These are phyloP conservation scores for Ampelocalamus luodianensis DNA, from an alignment of 176 grass and related monocot genomes.

Conservation along the genomic window DNA sequence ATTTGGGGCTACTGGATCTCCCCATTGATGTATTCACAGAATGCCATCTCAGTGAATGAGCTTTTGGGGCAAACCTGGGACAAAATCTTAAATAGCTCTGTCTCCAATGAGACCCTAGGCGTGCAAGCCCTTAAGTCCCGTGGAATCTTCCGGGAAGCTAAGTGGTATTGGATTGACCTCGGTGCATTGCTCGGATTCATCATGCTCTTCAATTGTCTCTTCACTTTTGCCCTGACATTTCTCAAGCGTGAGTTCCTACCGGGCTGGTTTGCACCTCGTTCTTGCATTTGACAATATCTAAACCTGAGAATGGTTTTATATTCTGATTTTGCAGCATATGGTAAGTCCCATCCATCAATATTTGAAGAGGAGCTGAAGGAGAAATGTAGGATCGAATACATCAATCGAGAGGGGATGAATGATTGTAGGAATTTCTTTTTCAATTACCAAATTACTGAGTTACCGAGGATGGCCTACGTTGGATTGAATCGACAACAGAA, in stretches of 20 bases:
- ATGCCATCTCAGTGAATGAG: constrained; percentile 80
- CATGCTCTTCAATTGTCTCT: constrained; percentile 82
- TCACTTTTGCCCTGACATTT: constrained; percentile 68
- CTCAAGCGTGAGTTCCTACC: constrained; percentile 60
- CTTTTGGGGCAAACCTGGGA: constrained; percentile 78
- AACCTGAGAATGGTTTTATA: constrained; percentile 14
- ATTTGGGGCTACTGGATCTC: constrained; percentile 98
- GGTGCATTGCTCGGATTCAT: constrained; percentile 74
- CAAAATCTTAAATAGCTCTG: constrained; percentile 43
- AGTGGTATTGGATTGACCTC: constrained; percentile 91
- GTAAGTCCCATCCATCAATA: constrained; percentile 60
- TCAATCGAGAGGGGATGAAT: too few species aligned
- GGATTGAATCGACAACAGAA: too few species aligned
- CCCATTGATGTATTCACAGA: constrained; percentile 87
- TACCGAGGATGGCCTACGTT: too few species aligned
- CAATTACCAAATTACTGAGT: too few species aligned
- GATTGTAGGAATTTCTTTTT: too few species aligned
- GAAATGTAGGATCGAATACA: too few species aligned
- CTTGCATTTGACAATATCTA: neutral
- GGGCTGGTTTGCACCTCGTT: constrained; percentile 17
- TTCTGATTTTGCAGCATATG: constrained; percentile 61
- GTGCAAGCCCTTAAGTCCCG: constrained; percentile 56
- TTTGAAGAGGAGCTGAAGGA: constrained; percentile 79
- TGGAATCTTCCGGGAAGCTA: constrained; percentile 81
- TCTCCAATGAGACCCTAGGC: constrained; percentile 54